These are phyloP conservation scores for Naegleria gruberi DNA, from an alignment of 208 protist species.

Conservation along the genomic window DNA sequence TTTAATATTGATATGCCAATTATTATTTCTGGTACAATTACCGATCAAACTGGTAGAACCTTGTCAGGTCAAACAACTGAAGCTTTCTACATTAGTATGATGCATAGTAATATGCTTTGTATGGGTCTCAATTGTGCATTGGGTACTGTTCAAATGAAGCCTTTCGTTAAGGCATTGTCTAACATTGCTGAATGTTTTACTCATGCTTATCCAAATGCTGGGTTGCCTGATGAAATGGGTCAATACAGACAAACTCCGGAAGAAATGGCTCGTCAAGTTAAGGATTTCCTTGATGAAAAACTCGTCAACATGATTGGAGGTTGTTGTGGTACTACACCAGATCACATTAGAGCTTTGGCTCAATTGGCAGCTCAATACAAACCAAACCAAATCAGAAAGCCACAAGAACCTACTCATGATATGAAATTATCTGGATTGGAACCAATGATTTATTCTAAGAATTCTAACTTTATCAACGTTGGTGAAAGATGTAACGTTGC, in stretches of 20 bases:
- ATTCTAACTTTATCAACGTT: conserved; percentile 86
- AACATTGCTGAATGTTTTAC: conserved; percentile 54
- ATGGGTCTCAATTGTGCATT: conserved; percentile 87
- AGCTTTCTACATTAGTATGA: conserved; percentile 78
- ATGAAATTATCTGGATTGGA: conserved; percentile 74
- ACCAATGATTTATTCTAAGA: conserved; percentile 56
- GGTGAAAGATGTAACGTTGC: conserved; percentile 94
- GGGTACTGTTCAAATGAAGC: conserved; percentile 57
- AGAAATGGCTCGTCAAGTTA: conserved; percentile 51
- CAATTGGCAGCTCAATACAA: not conserved
- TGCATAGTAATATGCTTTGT: conserved; percentile 67
- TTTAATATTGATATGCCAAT: conserved; percentile 38
- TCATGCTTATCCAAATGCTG: conserved; percentile 63
- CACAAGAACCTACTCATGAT: not conserved
- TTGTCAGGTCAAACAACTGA: conserved; percentile 91
- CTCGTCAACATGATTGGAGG: conserved; percentile 61
- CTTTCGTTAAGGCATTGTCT: conserved; percentile 49
- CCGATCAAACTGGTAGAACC: conserved; percentile 80
- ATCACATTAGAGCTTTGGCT: conserved; percentile 58
- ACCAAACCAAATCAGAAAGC: not conserved
- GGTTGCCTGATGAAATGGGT: conserved; percentile 63
- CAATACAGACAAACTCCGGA: conserved; percentile 61
- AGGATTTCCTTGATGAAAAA: conserved; percentile 47
- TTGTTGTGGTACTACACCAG: conserved; percentile 60
- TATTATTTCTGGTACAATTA: conserved; percentile 81